These are phyloP conservation scores for Malus hybrid DNA, from an alignment of 331 rosid species.

Conservation along the genomic window DNA sequence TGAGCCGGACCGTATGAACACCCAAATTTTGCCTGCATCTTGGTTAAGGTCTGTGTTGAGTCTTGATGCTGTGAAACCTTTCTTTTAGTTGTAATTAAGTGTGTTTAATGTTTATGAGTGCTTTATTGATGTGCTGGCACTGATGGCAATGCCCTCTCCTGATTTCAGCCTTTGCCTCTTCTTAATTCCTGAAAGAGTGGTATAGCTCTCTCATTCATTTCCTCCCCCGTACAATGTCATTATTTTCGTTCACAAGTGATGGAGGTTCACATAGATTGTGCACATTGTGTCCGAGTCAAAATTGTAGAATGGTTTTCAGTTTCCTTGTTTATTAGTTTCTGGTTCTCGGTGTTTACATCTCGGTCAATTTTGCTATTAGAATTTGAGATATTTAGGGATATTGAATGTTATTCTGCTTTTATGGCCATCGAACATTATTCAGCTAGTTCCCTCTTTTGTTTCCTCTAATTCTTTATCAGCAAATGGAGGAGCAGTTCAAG, in stretches of 20 bases:
- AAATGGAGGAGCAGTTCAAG: conserved; percentile 99
- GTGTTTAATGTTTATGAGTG: not conserved
- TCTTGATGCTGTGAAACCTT: not conserved
- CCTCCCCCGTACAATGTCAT: not conserved
- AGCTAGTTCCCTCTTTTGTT: not conserved
- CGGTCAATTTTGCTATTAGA: too few relatives aligned
- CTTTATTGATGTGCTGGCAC: conserved; percentile 34
- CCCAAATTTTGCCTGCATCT: conserved; percentile 78
- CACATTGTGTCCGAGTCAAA: not conserved
- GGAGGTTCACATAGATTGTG: not conserved
- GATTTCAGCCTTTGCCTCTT: conserved; percentile 90
- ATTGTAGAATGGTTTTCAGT: not conserved
- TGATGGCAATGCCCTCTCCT: conserved; percentile 98
- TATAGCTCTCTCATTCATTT: conserved; percentile 20
- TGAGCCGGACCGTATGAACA: conserved; percentile 83
- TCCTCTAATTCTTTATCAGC: conserved; percentile 38
- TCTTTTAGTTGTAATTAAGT: not conserved
- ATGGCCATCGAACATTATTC: not conserved
- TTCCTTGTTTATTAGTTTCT: not conserved
- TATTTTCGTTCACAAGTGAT: not conserved
- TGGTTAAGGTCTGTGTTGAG: conserved; percentile 60
- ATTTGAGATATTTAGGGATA: not conserved
- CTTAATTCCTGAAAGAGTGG: conserved; percentile 95
- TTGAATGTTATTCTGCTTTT: not conserved
- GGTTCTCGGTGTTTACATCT: not conserved